Evolutionary conservation across 1,139 yeast genomes (phyloP).

Genomic region (Insectozyma bohioensis): DNA sequence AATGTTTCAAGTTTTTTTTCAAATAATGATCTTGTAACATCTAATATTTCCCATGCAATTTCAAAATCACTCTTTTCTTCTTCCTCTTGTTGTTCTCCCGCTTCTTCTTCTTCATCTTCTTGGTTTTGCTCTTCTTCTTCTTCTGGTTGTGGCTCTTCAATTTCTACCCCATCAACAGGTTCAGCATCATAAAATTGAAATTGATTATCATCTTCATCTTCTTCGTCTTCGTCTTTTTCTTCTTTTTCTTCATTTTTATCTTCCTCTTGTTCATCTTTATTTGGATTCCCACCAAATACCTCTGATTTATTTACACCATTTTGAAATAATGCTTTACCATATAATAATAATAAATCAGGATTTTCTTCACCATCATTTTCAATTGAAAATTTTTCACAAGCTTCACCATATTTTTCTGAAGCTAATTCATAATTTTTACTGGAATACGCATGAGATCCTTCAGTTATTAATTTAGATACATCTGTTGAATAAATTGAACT

Average conservation of each 20-base stretch:
- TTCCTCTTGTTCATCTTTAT: slow-evolving; percentile 22
- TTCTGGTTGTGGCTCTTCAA: slow-evolving; percentile 20
- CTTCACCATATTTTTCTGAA: slow-evolving; percentile 69
- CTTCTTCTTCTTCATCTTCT: slow-evolving; percentile 26
- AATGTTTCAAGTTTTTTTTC: slow-evolving; percentile 41
- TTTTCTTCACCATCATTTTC: slow-evolving; percentile 53
- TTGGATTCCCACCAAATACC: slow-evolving; percentile 66
- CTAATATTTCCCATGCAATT: slow-evolving; percentile 84
- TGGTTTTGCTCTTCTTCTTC: slow-evolving; percentile 24
- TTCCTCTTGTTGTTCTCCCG: slow-evolving; percentile 29
- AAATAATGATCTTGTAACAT: slow-evolving; percentile 67
- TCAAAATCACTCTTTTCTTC: slow-evolving; percentile 62
- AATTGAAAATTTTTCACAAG: slow-evolving; percentile 59
- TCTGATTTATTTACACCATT: slow-evolving; percentile 75
- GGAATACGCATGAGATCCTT: slow-evolving; percentile 64
- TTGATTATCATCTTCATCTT: slow-evolving; percentile 33
- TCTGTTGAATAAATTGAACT: slow-evolving; percentile 17
- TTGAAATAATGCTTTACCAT: slow-evolving; percentile 80
- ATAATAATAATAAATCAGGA: slow-evolving; percentile 69
- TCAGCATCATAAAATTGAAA: slow-evolving; percentile 58
- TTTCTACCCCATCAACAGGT: slow-evolving; percentile 38
- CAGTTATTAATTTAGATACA: slow-evolving; percentile 48
- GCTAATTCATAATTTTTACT: slow-evolving; percentile 67
- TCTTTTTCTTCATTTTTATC: slow-evolving; percentile 17
- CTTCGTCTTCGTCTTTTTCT: slow-evolving; percentile 15